phyloP scores from a whole-genome alignment of 2,329 filamentous ascomycete species.

The Helicocarpus griseus region DNA sequence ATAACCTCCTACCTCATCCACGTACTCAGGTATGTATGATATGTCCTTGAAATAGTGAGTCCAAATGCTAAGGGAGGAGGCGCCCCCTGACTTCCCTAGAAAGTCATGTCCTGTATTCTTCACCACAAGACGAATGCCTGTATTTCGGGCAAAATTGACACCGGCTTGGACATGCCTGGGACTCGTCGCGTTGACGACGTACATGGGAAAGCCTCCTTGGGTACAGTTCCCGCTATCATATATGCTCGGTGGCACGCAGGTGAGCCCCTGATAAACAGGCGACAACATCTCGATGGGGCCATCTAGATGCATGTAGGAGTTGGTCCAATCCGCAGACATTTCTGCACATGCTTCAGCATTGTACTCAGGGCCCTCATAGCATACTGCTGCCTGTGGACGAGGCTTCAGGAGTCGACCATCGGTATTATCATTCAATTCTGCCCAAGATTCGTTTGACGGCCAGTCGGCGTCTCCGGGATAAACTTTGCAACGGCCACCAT shows the following conservation, averaged over 20 bases:
- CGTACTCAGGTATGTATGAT: slow-evolving; percentile 23
- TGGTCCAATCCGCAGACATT: slow-evolving; percentile 14
- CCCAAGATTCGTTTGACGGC: slow-evolving; percentile 13
- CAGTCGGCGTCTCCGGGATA: slow-evolving; percentile 16
- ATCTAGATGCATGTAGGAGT: slow-evolving; percentile 10
- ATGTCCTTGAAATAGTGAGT: slow-evolving; percentile 31
- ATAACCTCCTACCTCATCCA: slow-evolving; percentile 20
- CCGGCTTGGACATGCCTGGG: slow-evolving; percentile 17
- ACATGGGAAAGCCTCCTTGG: slow-evolving; percentile 18
- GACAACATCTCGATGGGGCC: slow-evolving; percentile 21
- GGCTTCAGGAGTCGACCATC: slow-evolving; percentile 25
- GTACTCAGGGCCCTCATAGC: slow-evolving; percentile 20
- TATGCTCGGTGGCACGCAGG: slow-evolving; percentile 14
- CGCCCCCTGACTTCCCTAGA: slow-evolving; percentile 27
- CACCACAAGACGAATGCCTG: slow-evolving; percentile 38
- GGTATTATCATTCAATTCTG: slow-evolving; percentile 25
- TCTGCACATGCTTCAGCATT: slow-evolving; percentile 14
- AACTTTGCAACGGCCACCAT: slow-evolving; percentile 30
- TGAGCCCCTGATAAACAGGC: slow-evolving; percentile 18
- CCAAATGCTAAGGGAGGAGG: slow-evolving; percentile 29
- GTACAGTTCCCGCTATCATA: slow-evolving; percentile 1
- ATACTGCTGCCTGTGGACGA: slow-evolving; percentile 21
- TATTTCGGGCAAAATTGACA: slow-evolving; percentile 34
- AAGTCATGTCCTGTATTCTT: slow-evolving; percentile 46
- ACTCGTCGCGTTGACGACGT: slow-evolving; percentile 27